Base-by-base conservation (phyloP, 345 rosid genomes). In the Citrus sinensis region DNA sequence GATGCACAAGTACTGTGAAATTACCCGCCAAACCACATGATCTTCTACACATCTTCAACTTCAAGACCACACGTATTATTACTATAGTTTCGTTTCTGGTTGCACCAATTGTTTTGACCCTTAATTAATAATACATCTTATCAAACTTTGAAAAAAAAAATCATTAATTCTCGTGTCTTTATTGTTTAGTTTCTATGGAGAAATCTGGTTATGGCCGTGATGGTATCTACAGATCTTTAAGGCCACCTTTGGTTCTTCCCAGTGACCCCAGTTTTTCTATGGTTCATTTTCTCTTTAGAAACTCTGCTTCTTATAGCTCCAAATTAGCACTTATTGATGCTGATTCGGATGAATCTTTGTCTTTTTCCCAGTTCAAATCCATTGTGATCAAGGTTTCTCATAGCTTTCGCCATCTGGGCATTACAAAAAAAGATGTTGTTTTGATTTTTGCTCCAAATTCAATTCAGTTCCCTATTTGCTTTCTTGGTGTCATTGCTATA, bases 151-250 rank as follows among this genome's bases (percentile, higher is more conserved):
- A 2, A 24, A 68, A 68, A 2, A 0, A 24, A 1, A 69, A 9
- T 16, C 73, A 5, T 1, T 55, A 3, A 4, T 51, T 49, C 2
- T 34, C 54, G 7, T 58, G 11, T 35, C 35, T 58, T 34, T 10
- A 5, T 32, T 49, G 37, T 29, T 70, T 51, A 1, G 46, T 25
- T 13, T 40, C 34, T 1, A 92, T 94, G 98, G 97, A 92, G 86
- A 93, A 78, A 85, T 94, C 97, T 77, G 95, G 98, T 61, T 95
- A 87, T 27, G 96, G 98, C 62, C 87, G 94, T 59, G 97, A 95
- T 81, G 92, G 95, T 0, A 86, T 95, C 7, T 93, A 83, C 92
- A 80, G 97, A 77, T 92, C 98, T 9, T 85, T 89, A 30, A 89
- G 97, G 72, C 97, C 97, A 0, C 77, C 82, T 0, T 64, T 90